These are phyloP conservation scores for Saccharum officinarum DNA, from an alignment of 176 grass and related monocot species.

Conservation along the genomic window DNA sequence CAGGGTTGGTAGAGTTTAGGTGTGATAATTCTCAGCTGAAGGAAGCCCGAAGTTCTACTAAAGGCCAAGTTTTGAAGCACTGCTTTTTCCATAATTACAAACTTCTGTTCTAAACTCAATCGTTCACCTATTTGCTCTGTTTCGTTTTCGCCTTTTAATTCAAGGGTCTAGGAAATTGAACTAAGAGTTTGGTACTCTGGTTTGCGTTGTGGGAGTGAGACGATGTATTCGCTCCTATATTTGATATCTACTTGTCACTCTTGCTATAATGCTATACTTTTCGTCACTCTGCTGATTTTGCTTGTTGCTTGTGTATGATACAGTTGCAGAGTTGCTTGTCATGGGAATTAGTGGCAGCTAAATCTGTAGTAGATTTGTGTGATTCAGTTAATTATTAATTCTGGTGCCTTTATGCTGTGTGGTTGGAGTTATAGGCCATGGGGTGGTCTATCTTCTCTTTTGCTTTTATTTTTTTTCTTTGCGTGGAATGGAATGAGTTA, in stretches of 20 bases:
- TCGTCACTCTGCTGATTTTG: background rate
- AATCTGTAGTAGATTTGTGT: background rate
- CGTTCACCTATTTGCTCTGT: conserved; percentile 3
- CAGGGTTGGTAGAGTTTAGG: conserved; percentile 68
- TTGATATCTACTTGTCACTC: conserved; percentile 18
- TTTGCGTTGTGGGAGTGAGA: conserved; percentile 23
- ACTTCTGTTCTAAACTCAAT: background rate
- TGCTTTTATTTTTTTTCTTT: too few relatives aligned
- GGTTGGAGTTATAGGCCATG: background rate
- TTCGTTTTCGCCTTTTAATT: conserved; percentile 18
- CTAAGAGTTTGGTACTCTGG: background rate
- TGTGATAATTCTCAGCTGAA: conserved; percentile 23
- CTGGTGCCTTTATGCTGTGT: background rate
- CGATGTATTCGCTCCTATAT: conserved; percentile 31
- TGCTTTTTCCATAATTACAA: background rate
- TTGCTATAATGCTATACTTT: conserved; percentile 6
- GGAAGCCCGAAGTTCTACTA: background rate
- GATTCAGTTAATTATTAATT: background rate
- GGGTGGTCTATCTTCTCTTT: background rate
- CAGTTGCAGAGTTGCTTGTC: too few relatives aligned
- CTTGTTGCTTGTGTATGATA: too few relatives aligned
- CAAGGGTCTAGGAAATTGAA: background rate
- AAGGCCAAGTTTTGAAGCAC: conserved; percentile 28
- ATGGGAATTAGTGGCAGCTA: too few relatives aligned
- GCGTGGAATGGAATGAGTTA: too few relatives aligned